Evolutionary conservation across 1,284 basidiomycete genomes (phyloP), one percentile per base, ranked within the genome.

Genomic region (Afroboletus lepidellus): DNA sequence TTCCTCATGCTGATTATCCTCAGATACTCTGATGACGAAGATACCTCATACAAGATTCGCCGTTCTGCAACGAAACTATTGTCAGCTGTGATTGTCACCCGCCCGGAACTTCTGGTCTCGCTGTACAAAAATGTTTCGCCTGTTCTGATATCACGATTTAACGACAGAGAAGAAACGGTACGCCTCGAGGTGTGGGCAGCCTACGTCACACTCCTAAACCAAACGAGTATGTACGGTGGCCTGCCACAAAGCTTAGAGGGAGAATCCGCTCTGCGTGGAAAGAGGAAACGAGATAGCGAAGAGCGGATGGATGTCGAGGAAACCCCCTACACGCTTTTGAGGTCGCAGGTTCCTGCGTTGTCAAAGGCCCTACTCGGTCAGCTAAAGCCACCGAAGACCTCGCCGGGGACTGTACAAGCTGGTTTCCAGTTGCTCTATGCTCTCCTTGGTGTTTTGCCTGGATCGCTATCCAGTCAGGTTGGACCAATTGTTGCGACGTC

Each of bases 41-140:
- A 99, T 67, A 90, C 92, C n/a, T 98, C 95, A 0, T 99, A 98
- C 83, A 98, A 98, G 73, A 94, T 98, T 55, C 87, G 97, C 55
- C 84, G 96, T 48, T 89, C 92, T 5, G 88, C 97, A 5, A 94
- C 94, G 23, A 98, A 98, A 68, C 77, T 98, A 2, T 78, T 99
- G 13, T 77, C 85, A 13, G 89, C 91, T 2, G 78, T 97, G 44
- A 87, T 98, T 57, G 83, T 81, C 15, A 96, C 95, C 5, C 88
- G 94, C 12, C 88, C 93, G 1, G 96, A 97, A 65, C 76, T 95
- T 3, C 78, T 98, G 5, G 72, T 77, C 5, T 77, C 85, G 2
- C 79, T 97, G 46, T 96, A 92, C 74, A 85, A 85, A 65, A 83
- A 84, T 5, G 85, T 98, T 6, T 91, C 93, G 0, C 93, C 93